Conservation (phyloP, 1,139 yeast species). For the Zygoascus meyerae region DNA sequence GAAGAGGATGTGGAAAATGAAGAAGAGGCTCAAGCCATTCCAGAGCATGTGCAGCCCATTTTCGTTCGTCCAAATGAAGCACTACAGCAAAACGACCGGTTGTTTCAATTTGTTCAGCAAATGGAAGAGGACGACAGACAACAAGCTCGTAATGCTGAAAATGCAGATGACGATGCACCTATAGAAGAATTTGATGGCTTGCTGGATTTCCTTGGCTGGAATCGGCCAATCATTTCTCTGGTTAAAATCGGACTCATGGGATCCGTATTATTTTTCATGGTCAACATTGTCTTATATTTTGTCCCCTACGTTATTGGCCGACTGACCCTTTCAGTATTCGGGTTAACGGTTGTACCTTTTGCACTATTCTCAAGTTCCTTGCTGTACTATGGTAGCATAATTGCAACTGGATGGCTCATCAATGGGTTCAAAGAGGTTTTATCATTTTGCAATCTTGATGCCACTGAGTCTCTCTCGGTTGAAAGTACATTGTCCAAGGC, state of each 20-base stretch:
- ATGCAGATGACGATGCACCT: conserved; percentile 14
- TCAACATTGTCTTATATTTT: conserved; percentile 19
- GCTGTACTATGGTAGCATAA: not conserved
- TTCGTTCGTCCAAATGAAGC: conserved; percentile 9
- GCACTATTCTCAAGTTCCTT: not conserved
- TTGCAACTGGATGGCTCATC: not conserved
- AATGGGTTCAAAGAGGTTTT: not conserved
- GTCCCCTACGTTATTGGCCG: conserved; percentile 29
- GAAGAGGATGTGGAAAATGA: conserved; percentile 18
- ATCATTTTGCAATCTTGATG: not conserved
- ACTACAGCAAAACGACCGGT: not conserved
- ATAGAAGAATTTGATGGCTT: conserved; percentile 30
- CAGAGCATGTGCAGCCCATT: conserved; percentile 10
- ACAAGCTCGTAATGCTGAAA: conserved; percentile 4
- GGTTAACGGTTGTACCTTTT: conserved; percentile 2
- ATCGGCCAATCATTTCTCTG: conserved; percentile 28
- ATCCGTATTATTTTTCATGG: conserved; percentile 18
- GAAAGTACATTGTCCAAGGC: conserved; percentile 1
- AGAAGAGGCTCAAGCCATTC: conserved; percentile 12
- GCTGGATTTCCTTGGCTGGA: conserved; percentile 29
- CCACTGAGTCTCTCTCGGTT: not conserved
- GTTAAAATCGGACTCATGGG: conserved; percentile 21
- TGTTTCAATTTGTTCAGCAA: not conserved
- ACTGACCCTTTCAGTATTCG: conserved; percentile 13
- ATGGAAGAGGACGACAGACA: conserved; percentile 9